Base-by-base conservation (phyloP, 2,329 filamentous ascomycete species). In the Acephala macrosclerotiorum region DNA sequence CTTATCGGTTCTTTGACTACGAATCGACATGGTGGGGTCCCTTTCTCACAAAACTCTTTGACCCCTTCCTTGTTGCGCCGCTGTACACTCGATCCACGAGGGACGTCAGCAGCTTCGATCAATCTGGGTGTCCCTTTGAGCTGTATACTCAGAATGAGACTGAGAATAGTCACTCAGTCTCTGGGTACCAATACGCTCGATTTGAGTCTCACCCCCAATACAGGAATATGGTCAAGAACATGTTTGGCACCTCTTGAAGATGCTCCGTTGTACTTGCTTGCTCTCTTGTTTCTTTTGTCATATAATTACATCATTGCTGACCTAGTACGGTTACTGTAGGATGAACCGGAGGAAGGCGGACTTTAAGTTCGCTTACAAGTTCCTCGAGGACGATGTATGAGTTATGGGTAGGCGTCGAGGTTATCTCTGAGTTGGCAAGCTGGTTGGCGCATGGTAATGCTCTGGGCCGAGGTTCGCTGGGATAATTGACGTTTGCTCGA, bases 1-100 rank as follows among this genome's bases (percentile, higher is more conserved):
- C 96, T 26, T 99, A 99, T 83, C 90, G 96, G 59, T 99, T 99
- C 84, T 99, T 99, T 79, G 96, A 99, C 80, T 99, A 99, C 77
- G 96, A 99, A 81, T 97, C 93, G 80, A 99, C 96, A 76, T 99
- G 96, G 96, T 97, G 81, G 80, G 91, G 83, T 6, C 53, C 33
- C 47, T 38, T 51, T 65, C 58, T 57, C 36, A 61, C 57, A 29
- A 59, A 55, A 35, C 45, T 63, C 9, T 25, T 47, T 16, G n/a
- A 60, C 45, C 57, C 56, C 25, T 53, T 26, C 38, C 38, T 60
- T 35, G 45, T 62, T 61, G 26, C 26, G 18, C 51, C 58, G 45
- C 60, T 60, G 47, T 33, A 60, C 55, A 11, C 29, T 20, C 55
- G 55, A 16, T 40, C 53, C 16, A 40, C 8, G n/a, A 36, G 55